phyloP scores from a whole-genome alignment of 495 filamentous ascomycete species.

The Penicillium alfredii region DNA sequence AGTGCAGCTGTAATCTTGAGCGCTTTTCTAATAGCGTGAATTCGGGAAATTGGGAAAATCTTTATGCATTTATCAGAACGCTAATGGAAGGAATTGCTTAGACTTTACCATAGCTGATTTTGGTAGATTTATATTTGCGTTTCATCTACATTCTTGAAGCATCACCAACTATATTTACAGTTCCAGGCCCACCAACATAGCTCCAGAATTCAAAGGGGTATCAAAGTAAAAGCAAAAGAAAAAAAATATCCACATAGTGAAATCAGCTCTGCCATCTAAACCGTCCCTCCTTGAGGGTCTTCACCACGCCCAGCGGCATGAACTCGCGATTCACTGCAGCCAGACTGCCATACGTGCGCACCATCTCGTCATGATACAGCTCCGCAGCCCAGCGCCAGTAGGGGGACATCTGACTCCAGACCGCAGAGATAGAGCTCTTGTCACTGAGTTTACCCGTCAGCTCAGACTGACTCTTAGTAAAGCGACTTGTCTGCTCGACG shows the following conservation, averaged over 20 bases:
- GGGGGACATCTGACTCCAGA: slow-evolving; percentile 42
- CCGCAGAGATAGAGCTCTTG: slow-evolving; percentile 20
- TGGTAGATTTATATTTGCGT: too few species aligned
- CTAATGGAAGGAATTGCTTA: too few species aligned
- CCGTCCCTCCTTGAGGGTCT: slow-evolving; percentile 51
- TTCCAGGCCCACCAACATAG: too few species aligned
- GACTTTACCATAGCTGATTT: too few species aligned
- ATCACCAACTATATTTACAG: too few species aligned
- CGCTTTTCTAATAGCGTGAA: too few species aligned
- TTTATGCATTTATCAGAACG: too few species aligned
- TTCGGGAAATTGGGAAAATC: too few species aligned
- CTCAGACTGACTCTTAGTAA: slow-evolving; percentile 20
- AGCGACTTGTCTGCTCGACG: slow-evolving; percentile 23
- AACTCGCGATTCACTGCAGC: slow-evolving; percentile 56
- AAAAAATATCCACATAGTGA: not conserved
- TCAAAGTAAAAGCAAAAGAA: too few species aligned
- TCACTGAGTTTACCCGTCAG: slow-evolving; percentile 12
- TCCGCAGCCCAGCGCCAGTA: slow-evolving; percentile 61
- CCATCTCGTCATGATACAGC: slow-evolving; percentile 54
- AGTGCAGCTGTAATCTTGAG: too few species aligned
- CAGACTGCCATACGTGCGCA: slow-evolving; percentile 54
- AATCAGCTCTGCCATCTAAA: slow-evolving; percentile 52
- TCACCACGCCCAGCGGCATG: slow-evolving; percentile 62
- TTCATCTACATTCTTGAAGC: too few species aligned
- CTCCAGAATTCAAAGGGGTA: too few species aligned